Conservation (phyloP, 768 basidiomycete genomes). For the Amanita muscaria region DNA sequence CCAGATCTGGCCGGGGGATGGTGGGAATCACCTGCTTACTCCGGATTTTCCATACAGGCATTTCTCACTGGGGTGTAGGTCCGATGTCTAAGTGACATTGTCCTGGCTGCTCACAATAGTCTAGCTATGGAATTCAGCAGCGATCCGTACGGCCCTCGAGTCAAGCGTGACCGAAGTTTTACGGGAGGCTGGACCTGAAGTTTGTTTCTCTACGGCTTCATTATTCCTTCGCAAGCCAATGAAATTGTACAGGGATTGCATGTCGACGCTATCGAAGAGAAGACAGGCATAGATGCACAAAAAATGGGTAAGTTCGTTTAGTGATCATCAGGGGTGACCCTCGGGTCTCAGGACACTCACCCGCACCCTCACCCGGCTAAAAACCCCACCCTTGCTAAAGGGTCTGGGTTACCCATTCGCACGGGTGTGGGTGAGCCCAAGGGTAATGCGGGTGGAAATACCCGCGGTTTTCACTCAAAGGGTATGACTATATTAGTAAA, state of each 20-base stretch:
- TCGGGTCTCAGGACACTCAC: no score
- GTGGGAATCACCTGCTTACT: no score
- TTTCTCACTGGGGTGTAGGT: constrained; percentile 12
- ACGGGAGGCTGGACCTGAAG: constrained; percentile 24
- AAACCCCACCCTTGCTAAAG: no score
- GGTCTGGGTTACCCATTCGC: no score
- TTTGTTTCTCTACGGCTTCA: constrained; percentile 2
- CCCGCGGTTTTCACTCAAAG: no score
- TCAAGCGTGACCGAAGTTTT: constrained; percentile 23
- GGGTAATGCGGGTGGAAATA: no score
- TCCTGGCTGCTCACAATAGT: neutral
- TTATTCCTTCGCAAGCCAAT: neutral
- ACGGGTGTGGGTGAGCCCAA: no score
- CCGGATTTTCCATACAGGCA: no score
- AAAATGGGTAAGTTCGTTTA: constrained; percentile 25
- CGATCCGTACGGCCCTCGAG: constrained; percentile 17
- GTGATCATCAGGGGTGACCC: no score
- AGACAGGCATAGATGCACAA: constrained; percentile 20
- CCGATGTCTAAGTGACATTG: neutral
- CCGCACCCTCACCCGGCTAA: no score
- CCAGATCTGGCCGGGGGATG: no score
- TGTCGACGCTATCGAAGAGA: constrained; percentile 26
- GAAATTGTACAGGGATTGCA: constrained; percentile 24
- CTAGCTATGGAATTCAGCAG: constrained; percentile 18
- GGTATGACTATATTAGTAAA: no score